These are phyloP conservation scores for Mallotus nudiflorus DNA, from an alignment of 345 rosid genomes.

Conservation along the genomic window DNA sequence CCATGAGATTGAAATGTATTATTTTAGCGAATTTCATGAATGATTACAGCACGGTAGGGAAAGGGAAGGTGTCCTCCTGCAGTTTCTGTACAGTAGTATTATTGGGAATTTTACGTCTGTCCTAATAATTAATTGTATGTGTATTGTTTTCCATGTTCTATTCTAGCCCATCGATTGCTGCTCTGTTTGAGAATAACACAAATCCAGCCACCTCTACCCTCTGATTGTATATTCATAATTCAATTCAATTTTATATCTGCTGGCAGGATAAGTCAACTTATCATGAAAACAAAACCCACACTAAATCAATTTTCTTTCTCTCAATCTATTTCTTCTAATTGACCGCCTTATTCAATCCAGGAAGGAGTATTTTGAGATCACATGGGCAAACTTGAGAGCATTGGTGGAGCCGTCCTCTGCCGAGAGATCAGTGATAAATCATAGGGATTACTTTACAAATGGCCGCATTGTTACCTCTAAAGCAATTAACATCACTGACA, in stretches of 20 bases:
- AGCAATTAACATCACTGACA: constrained; percentile 57
- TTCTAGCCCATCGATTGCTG: too few species aligned
- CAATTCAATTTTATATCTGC: not conserved
- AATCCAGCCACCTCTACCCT: too few species aligned
- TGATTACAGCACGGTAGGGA: too few species aligned
- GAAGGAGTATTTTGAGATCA: constrained; percentile 91
- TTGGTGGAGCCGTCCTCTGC: constrained; percentile 87
- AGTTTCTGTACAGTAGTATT: too few species aligned
- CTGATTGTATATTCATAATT: too few species aligned
- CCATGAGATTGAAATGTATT: not conserved
- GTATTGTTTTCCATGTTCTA: too few species aligned
- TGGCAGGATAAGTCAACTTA: not conserved
- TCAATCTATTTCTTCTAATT: not conserved
- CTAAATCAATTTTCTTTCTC: not conserved
- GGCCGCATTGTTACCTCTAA: constrained; percentile 61
- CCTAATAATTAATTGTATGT: too few species aligned
- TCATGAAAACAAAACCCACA: not conserved
- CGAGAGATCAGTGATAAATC: constrained; percentile 65
- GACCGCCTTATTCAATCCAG: constrained; percentile 31
- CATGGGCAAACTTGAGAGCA: constrained; percentile 79
- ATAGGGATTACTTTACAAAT: constrained; percentile 55
- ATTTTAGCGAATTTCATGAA: not conserved
- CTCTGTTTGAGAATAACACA: too few species aligned
- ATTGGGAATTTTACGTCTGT: too few species aligned
- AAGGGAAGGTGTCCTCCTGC: too few species aligned